A percentile compares a stretch with the other conserved stretches of the same genome.
These are phyloP conservation scores for Naganishia cerealis DNA, from an alignment of 1,284 basidiomycete species.

Conservation along the genomic window DNA sequence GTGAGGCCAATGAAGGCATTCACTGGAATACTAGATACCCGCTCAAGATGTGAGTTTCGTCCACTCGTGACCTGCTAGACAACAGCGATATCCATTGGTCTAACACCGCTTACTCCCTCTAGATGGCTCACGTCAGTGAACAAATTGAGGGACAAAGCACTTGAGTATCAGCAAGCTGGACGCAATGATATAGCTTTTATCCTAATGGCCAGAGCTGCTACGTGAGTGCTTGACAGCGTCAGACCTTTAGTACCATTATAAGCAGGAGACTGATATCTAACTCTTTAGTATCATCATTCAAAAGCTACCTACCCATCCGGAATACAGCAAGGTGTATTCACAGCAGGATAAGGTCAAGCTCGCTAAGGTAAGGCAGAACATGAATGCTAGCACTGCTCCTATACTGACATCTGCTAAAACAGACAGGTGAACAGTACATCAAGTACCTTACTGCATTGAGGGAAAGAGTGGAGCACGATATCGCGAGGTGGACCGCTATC, in stretches of 20 bases:
- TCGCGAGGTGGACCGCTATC: conserved; percentile 3
- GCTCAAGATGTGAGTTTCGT: conserved; percentile 27
- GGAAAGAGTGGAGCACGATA: conserved; percentile 24
- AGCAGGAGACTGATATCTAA: neutral
- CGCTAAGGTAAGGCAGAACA: conserved; percentile 11
- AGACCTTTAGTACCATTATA: neutral
- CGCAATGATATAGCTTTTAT: conserved; percentile 28
- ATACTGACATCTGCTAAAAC: neutral
- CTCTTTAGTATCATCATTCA: conserved; percentile 27
- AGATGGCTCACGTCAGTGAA: conserved; percentile 27
- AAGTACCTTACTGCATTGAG: conserved; percentile 6
- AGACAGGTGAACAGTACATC: conserved; percentile 30
- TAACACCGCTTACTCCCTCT: neutral
- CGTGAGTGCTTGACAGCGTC: conserved; percentile 19
- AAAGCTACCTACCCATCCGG: conserved; percentile 31
- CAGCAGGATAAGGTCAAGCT: conserved; percentile 12
- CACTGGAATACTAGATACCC: conserved; percentile 28
- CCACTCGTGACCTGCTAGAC: neutral
- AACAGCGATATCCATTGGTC: neutral
- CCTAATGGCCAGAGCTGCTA: conserved; percentile 32
- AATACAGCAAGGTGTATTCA: conserved; percentile 16
- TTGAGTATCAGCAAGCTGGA: conserved; percentile 15
- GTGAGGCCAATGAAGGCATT: conserved; percentile 16
- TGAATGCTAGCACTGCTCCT: neutral
- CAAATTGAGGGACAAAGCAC: conserved; percentile 9